Percentiles rank a stretch among this genome's conserved stretches.
Evolutionary conservation across 805 yeast species (phyloP).

Genomic region (Cyberlindnera petersonii): DNA sequence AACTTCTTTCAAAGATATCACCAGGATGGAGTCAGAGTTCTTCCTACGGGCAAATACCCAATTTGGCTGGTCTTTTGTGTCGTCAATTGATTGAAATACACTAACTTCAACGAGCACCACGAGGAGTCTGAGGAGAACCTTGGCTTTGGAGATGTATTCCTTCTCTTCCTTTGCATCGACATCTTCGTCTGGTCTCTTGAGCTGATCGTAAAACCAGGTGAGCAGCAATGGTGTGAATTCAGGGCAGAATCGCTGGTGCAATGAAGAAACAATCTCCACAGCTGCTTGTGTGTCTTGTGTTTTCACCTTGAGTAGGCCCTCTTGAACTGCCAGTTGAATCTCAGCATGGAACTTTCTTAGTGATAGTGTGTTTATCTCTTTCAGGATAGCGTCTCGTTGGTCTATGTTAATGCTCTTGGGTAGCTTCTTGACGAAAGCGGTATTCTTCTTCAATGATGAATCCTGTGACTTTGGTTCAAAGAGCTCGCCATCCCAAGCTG

Average conservation of each 20-base stretch:
- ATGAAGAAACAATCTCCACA: conserved; percentile 60
- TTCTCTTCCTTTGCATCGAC: conserved; percentile 41
- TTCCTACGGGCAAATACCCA: conserved; percentile 36
- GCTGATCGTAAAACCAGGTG: conserved; percentile 38
- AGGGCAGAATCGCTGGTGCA: conserved; percentile 69
- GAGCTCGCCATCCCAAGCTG: conserved; percentile 23
- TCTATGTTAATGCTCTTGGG: conserved; percentile 55
- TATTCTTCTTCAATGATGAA: conserved; percentile 76
- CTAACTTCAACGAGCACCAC: conserved; percentile 59
- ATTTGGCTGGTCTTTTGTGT: conserved; percentile 41
- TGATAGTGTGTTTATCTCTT: conserved; percentile 59
- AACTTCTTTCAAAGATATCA: conserved; percentile 42
- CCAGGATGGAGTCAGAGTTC: conserved; percentile 37
- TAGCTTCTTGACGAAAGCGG: conserved; percentile 71
- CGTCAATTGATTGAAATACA: conserved; percentile 44
- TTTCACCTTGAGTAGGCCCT: conserved; percentile 52
- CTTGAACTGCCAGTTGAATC: conserved; percentile 56
- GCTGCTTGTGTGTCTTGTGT: conserved; percentile 58
- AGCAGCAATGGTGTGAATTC: conserved; percentile 50
- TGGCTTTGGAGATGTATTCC: conserved; percentile 39
- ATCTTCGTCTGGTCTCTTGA: conserved; percentile 32
- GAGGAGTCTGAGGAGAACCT: conserved; percentile 45
- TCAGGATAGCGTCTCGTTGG: conserved; percentile 41
- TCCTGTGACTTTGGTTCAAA: conserved; percentile 40
- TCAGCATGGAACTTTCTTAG: conserved; percentile 75